These are phyloP conservation scores for Sporisorium iseilematis-ciliati DNA, from an alignment of 1,284 basidiomycete species.

Conservation along the genomic window DNA sequence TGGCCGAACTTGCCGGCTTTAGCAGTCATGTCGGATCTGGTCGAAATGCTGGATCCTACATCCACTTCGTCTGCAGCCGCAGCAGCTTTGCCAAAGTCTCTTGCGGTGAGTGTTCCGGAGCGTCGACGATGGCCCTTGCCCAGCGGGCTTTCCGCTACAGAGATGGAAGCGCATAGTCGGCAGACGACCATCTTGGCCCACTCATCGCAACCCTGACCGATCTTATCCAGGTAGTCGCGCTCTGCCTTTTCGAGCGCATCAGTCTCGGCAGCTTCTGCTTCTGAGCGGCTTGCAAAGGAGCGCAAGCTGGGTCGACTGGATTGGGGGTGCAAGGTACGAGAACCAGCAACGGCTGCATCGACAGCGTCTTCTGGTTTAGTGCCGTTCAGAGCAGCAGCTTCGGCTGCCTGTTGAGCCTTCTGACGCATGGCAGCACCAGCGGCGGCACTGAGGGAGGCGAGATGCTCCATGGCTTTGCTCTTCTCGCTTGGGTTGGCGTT, in stretches of 20 bases:
- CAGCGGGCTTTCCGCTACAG: conserved; percentile 6
- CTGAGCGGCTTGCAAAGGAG: conserved; percentile 36
- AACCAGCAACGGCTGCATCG: conserved; percentile 16
- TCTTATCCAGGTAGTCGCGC: conserved; percentile 36
- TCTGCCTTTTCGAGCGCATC: conserved; percentile 55
- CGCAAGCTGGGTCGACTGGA: conserved; percentile 38
- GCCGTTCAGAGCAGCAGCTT: conserved; percentile 16
- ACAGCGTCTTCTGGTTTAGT: conserved; percentile 26
- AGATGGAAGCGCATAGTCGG: conserved; percentile 39
- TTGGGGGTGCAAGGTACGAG: conserved; percentile 25
- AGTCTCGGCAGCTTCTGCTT: conserved; percentile 54
- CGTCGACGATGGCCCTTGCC: conserved; percentile 18
- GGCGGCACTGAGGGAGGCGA: conserved; percentile 56
- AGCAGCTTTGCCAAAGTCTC: conserved; percentile 19
- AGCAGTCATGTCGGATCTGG: conserved; percentile 49
- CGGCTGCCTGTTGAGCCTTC: conserved; percentile 35
- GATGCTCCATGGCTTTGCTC: conserved; percentile 55
- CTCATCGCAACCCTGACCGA: conserved; percentile 51
- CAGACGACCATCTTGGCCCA: conserved; percentile 59
- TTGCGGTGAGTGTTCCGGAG: conserved; percentile 43
- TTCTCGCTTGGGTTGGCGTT: conserved; percentile 23
- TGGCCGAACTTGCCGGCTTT: conserved; percentile 31
- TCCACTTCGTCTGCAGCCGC: conserved; percentile 3
- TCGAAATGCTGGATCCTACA: conserved; percentile 39
- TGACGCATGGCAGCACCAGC: conserved; percentile 51